Percentiles rank a stretch among this genome's conserved stretches.
phyloP scores from a whole-genome alignment of 352 stramenopile species.

The Hyaloperonospora arabidopsidis region DNA sequence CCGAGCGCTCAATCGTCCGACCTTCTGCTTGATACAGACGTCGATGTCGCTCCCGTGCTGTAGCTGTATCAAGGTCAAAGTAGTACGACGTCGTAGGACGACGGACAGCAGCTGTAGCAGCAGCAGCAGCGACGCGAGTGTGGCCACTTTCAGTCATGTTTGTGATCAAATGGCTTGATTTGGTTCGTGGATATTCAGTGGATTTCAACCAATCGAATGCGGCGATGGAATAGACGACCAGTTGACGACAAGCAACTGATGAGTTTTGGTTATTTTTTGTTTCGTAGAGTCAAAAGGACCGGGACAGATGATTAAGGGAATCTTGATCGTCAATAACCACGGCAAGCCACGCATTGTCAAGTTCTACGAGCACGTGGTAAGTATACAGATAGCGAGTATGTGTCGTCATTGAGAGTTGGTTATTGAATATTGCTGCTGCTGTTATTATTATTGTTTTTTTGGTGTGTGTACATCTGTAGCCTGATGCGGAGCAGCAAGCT shows the following conservation, averaged over 20 bases:
- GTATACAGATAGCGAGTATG: slow-evolving; percentile 12
- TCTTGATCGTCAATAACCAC: slow-evolving; percentile 99
- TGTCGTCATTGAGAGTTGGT: background rate
- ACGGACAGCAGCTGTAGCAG: background rate
- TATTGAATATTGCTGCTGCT: too few species aligned
- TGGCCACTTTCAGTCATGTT: slow-evolving; percentile 11
- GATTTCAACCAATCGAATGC: slow-evolving; percentile 7
- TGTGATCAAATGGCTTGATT: too few species aligned
- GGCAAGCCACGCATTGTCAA: slow-evolving; percentile 97
- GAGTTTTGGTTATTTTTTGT: too few species aligned
- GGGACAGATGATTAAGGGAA: slow-evolving; percentile 94
- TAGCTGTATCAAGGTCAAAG: background rate
- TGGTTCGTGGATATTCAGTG: background rate
- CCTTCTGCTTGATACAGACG: background rate
- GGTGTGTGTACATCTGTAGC: slow-evolving; percentile 30
- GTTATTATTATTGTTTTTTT: background rate
- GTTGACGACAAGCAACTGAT: too few species aligned
- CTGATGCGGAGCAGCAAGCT: slow-evolving; percentile 93
- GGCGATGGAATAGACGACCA: background rate
- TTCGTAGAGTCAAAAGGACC: too few species aligned
- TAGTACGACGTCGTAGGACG: slow-evolving; percentile 2
- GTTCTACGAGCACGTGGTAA: slow-evolving; percentile 98
- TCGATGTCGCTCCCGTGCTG: slow-evolving; percentile 3
- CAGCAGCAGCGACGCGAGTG: background rate
- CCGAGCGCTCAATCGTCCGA: slow-evolving; percentile 6